Base-by-base conservation (phyloP, 805 yeast genomes). In the Yamadazyma tumulicola region DNA sequence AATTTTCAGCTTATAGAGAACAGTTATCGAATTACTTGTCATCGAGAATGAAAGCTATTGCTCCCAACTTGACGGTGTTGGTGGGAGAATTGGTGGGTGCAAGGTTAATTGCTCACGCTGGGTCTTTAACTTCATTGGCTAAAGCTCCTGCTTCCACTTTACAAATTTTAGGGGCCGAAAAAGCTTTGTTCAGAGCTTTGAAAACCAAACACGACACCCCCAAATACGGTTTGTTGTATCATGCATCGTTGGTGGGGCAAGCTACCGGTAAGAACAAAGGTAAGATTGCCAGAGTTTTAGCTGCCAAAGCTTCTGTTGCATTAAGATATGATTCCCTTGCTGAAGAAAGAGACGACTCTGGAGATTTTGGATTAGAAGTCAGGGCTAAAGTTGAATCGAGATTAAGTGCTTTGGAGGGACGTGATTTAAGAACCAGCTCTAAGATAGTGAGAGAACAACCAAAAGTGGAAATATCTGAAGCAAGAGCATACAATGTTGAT, bases 41-140 rank as follows among this genome's bases (percentile, higher is more conserved):
- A 26, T 76, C 95, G 41, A 85, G 97, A 72, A 93, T 93, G 98
- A 88, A 86, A 69, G 97, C 97, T 33, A 91, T 93, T 70, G 98
- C 98, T 45, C 98, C 98, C 60, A 93, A 93, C 66, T 75, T 91
- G 59, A 88, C 97, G 32, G 82, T 93, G 31, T 76, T 93, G 51
- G 95, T 93, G 45, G 98, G 98, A 58, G 98, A 93, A 72, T 79
- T 93, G 50, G 95, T 93, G 32, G 98, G 98, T 67, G 98, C 98
- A 42, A 80, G 98, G 69, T 77, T 93, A 59, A 93, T 93, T 61
- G 93, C 98, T 27, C 98, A 93, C 63, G 81, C 97, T 35, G 98
- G 98, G 55, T 85, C 96, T 49, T 72, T 93, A 53, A 81, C 89
- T 53, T 86, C 95, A 39, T 75, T 93, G 53, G 95, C 98, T 49